Evolutionary conservation across 495 filamentous ascomycete species (phyloP), one percentile per base, ranked within the genome.

Genomic region (Talaromyces adpressus): DNA sequence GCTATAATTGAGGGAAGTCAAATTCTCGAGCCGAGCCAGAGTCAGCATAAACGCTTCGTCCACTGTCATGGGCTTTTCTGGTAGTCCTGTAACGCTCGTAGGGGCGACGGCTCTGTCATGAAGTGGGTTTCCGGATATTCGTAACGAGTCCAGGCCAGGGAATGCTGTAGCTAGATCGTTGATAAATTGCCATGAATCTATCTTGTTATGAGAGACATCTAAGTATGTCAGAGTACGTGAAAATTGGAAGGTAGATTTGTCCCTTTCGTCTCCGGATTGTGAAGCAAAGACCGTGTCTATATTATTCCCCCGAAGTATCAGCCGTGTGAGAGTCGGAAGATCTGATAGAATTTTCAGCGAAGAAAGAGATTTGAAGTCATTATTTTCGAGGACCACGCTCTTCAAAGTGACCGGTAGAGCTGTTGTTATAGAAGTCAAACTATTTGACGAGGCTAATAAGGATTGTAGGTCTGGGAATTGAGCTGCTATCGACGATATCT

Each of bases 21-120:
- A 82, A 6, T 73, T 73, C 3, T 85, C 77, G 2, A 97, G 75
- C 18, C 92, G 89, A n/a, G 89, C 89, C 6, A 96, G 71, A 2
- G 89, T 91, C 34, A 97, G 81, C 89, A 97, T 96, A 75, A 89
- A 93, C 0, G 88, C 86, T 61, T 92, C 88, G 39, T 94, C 91
- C 0, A 82, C 80, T 47, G 76, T 84, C 74, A 81, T 80, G 39
- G 76, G 72, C 39, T 71, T 79, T 63, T 68, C 78, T 72, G 68
- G 68, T 30, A 67, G 59, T 27, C 74, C 63, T 11, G 77, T 74
- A 57, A 78, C 65, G 30, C 65, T 59, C 29, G 61, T 73, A 57
- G 65, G 73, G 59, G 72, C 82, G 64, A 84, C 79, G 4, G 81
- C 75, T 66, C 81, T 77, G 53, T 85, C 77, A 77, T 87, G 92